Conservation (phyloP, 768 basidiomycete genomes). For the Mycena rebaudengoi region DNA sequence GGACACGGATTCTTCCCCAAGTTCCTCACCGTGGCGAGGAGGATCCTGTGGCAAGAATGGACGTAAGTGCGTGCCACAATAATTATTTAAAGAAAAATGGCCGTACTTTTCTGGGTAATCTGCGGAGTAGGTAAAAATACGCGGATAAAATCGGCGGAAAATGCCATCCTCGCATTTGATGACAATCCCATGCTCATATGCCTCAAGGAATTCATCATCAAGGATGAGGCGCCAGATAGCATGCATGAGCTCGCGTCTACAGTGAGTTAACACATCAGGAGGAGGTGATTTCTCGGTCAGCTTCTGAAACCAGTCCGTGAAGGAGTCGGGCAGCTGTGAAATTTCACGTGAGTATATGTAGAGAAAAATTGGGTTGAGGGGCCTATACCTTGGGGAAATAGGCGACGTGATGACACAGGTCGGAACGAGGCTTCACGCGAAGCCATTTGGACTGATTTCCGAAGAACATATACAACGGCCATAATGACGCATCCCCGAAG, state of each 20-base stretch:
- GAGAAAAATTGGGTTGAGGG: not conserved
- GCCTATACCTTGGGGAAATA: slow-evolving; percentile 47
- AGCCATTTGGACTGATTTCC: slow-evolving; percentile 52
- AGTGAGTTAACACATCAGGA: slow-evolving; percentile 37
- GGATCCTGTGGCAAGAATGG: slow-evolving; percentile 21
- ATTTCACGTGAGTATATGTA: too few relatives aligned
- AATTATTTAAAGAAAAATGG: too few relatives aligned
- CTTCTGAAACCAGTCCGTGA: slow-evolving; percentile 32
- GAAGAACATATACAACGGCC: slow-evolving; percentile 53
- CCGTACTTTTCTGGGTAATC: slow-evolving; percentile 47
- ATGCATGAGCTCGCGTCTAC: slow-evolving; percentile 44
- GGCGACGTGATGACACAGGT: slow-evolving; percentile 42
- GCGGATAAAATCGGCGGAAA: slow-evolving; percentile 35
- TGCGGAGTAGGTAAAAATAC: slow-evolving; percentile 44
- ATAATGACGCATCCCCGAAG: slow-evolving; percentile 46
- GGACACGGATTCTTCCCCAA: slow-evolving; percentile 35
- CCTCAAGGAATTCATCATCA: too few relatives aligned
- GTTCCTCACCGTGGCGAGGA: slow-evolving; percentile 35
- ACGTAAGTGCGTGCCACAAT: too few relatives aligned
- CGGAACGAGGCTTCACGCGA: slow-evolving; percentile 32
- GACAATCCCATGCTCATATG: slow-evolving; percentile 42
- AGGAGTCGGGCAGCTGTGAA: slow-evolving; percentile 34
- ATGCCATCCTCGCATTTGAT: slow-evolving; percentile 41
- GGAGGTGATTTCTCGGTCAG: slow-evolving; percentile 12
- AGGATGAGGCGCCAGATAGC: slow-evolving; percentile 38